Evolutionary conservation across 2,329 filamentous ascomycete genomes (phyloP), one percentile per base, ranked within the genome.

Genomic region (Arthrobotrys sinensis): DNA sequence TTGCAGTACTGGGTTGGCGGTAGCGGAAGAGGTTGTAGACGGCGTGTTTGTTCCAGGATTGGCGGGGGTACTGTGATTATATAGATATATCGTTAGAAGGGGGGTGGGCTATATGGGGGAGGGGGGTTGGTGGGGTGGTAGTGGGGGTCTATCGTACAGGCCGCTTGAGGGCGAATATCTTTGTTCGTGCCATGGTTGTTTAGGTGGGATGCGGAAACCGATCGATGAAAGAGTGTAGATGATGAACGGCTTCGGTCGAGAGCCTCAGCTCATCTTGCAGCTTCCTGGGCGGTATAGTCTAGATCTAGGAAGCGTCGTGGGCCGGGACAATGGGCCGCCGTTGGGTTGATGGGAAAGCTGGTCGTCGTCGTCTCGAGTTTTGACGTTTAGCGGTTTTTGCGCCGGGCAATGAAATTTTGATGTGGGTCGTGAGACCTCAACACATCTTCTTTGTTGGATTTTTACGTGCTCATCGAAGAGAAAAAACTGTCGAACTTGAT

Each of bases 41-140:
- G 84, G 97, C 97, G 88, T 93, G 94, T 87, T 97, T 97, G 88
- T 93, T 97, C 96, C 95, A 97, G 87, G 94, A 93, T 87, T 96
- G 93, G 82, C 95, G 92, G 85, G 97, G 85, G 92, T 93, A 96
- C 94, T 98, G 84, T 67, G n/a, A 36, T 14, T 19, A 28, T 46
- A 10, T 21, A 45, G 24, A 16, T 57, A 48, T 46, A 16, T n/a
- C 16, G 32, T 45, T 24, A n/a, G 34, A 40, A 53, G 11, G 3
- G 5, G 24, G n/a, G 34, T 60, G 46, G 48, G 8, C 1, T 34
- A 28, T 19, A 10, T 8, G 28, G 24, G 5, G 21, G 40, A 38
- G 43, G 12, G 38, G 50, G 11, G 40, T 48, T 36, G 24, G n/a
- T 21, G 4, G 45, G 45, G n/a, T n/a, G 40, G 24, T 46, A 38